Evolutionary conservation across 2,329 filamentous ascomycete species (phyloP).

Genomic region (Epichloe amarillans): DNA sequence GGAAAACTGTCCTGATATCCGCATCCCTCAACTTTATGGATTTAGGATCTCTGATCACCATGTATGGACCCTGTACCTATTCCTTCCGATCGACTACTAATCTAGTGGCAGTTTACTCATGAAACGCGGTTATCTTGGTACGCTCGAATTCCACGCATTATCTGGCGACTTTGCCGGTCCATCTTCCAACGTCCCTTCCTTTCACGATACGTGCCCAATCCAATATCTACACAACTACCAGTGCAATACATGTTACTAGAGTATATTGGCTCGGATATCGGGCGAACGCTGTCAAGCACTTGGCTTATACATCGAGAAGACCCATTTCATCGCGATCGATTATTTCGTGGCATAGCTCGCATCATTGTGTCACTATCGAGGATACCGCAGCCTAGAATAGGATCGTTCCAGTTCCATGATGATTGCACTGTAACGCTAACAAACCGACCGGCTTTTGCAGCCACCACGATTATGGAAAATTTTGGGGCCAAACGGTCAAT

Average conservation of each 20-base stretch:
- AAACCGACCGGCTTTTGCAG: conserved; percentile 15
- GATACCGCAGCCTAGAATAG: conserved; percentile 17
- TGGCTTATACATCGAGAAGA: conserved; percentile 10
- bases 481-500: conserved; percentile 18
- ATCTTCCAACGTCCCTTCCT: conserved; percentile 1
- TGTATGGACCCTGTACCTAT: conserved; percentile 2
- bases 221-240: conserved; percentile 3
- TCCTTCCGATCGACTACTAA: conserved; percentile 1
- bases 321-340: conserved; percentile 8
- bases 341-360: conserved; percentile 17
- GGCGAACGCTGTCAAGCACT: conserved; percentile 16
- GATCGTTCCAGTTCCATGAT: conserved; percentile 16
- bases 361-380: conserved; percentile 17
- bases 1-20: conserved; percentile 13
- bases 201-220: conserved; percentile 2
- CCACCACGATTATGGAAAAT: conserved; percentile 19
- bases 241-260: conserved; percentile 15
- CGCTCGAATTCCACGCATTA: conserved; percentile 1
- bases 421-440: conserved; percentile 16
- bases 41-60: conserved; percentile 10
- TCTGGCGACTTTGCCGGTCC: conserved; percentile 1
- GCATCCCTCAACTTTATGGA: conserved; percentile 13
- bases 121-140: conserved; percentile 6
- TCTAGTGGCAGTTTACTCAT: conserved; percentile 7
- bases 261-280: conserved; percentile 11